Evolutionary conservation across 2,329 filamentous ascomycete species (phyloP).

Genomic region (Cordyceps militaris): DNA sequence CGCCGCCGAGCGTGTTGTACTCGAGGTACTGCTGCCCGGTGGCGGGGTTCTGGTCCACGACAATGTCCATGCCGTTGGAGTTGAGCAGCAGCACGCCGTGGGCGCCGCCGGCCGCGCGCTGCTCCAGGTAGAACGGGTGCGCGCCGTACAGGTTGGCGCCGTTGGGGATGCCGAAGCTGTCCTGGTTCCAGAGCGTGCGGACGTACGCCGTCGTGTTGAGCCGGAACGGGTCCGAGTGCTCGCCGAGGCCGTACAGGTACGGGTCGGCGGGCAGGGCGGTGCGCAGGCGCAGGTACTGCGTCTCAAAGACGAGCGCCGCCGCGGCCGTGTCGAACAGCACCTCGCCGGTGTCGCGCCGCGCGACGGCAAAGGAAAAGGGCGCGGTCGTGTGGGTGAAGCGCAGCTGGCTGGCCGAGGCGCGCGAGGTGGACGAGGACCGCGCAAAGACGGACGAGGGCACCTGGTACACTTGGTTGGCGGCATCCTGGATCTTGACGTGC

Average conservation of each 20-base stretch:
- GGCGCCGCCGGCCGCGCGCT: slow-evolving; percentile 34
- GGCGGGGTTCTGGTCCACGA: slow-evolving; percentile 54
- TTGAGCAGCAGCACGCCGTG: slow-evolving; percentile 79
- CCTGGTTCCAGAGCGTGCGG: slow-evolving; percentile 64
- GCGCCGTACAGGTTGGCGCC: slow-evolving; percentile 66
- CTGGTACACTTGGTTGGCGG: slow-evolving; percentile 59
- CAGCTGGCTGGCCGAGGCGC: slow-evolving; percentile 51
- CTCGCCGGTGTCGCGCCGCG: slow-evolving; percentile 25
- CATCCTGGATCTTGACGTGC: slow-evolving; percentile 66
- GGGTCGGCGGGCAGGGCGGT: slow-evolving; percentile 60
- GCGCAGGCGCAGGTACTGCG: slow-evolving; percentile 63
- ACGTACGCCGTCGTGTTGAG: slow-evolving; percentile 51
- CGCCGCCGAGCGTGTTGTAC: slow-evolving; percentile 74
- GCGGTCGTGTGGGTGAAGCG: slow-evolving; percentile 30
- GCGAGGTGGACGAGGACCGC: slow-evolving; percentile 54
- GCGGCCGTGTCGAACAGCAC: slow-evolving; percentile 61
- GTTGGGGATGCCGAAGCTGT: slow-evolving; percentile 55
- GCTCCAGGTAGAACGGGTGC: slow-evolving; percentile 72
- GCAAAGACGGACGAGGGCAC: slow-evolving; percentile 59
- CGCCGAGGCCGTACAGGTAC: slow-evolving; percentile 68
- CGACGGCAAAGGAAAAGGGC: slow-evolving; percentile 59
- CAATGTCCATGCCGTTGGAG: slow-evolving; percentile 66
- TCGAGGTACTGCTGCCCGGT: slow-evolving; percentile 61
- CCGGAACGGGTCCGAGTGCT: slow-evolving; percentile 61
- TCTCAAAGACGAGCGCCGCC: slow-evolving; percentile 60